phyloP scores from a whole-genome alignment of 495 filamentous ascomycete species.

The Neurospora tetrasperma region DNA sequence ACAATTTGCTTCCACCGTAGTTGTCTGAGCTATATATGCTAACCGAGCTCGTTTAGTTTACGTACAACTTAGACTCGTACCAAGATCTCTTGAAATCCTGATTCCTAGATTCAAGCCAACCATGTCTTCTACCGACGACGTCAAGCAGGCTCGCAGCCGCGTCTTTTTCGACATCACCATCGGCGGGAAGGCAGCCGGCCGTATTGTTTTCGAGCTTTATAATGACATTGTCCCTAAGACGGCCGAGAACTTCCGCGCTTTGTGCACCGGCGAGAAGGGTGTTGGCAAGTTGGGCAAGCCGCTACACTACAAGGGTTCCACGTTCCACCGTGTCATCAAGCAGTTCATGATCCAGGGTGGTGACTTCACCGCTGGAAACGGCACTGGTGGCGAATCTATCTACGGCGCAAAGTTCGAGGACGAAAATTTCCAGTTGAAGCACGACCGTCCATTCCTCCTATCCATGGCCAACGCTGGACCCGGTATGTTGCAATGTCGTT shows the following conservation, averaged over 20 bases:
- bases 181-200: slow-evolving; percentile 56
- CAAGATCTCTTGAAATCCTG: neutral
- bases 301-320: slow-evolving; percentile 80
- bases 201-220: slow-evolving; percentile 77
- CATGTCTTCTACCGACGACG: slow-evolving; percentile 28
- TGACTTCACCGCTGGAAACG: slow-evolving; percentile 92
- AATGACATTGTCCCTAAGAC: slow-evolving; percentile 91
- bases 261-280: slow-evolving; percentile 91
- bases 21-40: neutral
- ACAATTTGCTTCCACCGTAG: neutral
- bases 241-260: slow-evolving; percentile 86
- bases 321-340: slow-evolving; percentile 96
- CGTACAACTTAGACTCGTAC: neutral
- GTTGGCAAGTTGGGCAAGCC: slow-evolving; percentile 73
- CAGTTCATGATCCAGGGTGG: slow-evolving; percentile 99
- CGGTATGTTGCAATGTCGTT: slow-evolving; percentile 42
- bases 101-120: neutral
- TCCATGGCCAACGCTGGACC: slow-evolving; percentile 98
- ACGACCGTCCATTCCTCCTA: slow-evolving; percentile 87
- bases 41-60: neutral
- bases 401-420: slow-evolving; percentile 98
- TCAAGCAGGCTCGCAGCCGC: slow-evolving; percentile 47
- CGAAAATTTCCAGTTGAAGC: slow-evolving; percentile 90
- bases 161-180: slow-evolving; percentile 89
- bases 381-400: slow-evolving; percentile 94